Evolutionary conservation across 768 basidiomycete genomes (phyloP), one percentile per base, ranked within the genome.

Genomic region (Hericium erinaceus): DNA sequence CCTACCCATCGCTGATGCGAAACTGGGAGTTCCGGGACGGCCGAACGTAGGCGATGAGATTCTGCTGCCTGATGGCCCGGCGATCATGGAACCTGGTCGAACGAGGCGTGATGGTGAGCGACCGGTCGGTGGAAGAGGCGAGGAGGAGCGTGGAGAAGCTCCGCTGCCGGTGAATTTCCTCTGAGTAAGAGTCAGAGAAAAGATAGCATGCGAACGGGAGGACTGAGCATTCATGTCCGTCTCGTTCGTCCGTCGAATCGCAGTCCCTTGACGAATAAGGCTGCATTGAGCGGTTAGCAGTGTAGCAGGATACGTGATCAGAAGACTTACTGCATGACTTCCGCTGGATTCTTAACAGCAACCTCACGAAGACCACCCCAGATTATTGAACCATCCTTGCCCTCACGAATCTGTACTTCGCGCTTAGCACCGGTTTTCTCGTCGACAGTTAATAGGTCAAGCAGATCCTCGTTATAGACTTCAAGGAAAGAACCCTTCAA

Each of bases 181-280:
- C 73, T 98, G 95, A 3, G 85, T 90, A 56, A 99, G 76, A 12
- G 92, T 97, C 54, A 99, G 77, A 40, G 95, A 98, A 73, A 99
- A 98, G 71, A 99, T 98, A 61, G 97, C 97, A 80, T 99, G 97
- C 28, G 93, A 97, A 58, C 97, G 88, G 41, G 95, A 98, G 1
- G 91, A 94, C 70, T 97, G 93, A 24, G 95, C 92, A 69, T 99
- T 99, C 95, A 98, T 98, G 67, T 93, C 92, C 37, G 97, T 99
- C 70, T 95, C 92, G 61, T 95, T 95, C 10, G 97, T 98, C 56
- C 95, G 84, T 33, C 97, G 81, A 46, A 95, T 88, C 15, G 90
- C 81, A 8, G 93, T 88, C 18, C 97, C 97, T 63, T 90, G 85
- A 60, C 88, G 86, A 57, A 99, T 83, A 56, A 94, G 81, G 67